These are phyloP conservation scores for Choiromyces venosus DNA, from an alignment of 495 filamentous ascomycete genomes.

Conservation along the genomic window DNA sequence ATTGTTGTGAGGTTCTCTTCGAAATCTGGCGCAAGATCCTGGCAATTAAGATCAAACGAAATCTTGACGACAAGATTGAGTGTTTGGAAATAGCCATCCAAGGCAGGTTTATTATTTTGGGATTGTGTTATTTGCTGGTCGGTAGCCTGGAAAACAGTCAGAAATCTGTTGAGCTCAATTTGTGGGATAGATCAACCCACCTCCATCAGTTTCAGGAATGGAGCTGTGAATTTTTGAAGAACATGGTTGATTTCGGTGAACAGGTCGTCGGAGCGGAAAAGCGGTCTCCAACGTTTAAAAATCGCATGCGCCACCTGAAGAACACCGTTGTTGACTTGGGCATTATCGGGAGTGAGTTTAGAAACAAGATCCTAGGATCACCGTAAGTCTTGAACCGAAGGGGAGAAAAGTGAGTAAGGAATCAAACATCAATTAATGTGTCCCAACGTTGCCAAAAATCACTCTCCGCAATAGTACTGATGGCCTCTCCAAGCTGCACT, in stretches of 20 bases:
- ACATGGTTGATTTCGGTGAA: conserved; percentile 95
- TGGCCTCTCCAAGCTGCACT: conserved; percentile 87
- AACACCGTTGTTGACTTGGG: conserved; percentile 81
- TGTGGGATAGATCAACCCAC: conserved; percentile 46
- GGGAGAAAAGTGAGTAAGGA: not conserved
- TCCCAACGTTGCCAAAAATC: conserved; percentile 97
- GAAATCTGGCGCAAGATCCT: conserved; percentile 90
- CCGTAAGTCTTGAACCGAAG: not conserved
- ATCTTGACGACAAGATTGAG: conserved; percentile 83
- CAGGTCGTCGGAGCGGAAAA: conserved; percentile 83
- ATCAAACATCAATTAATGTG: conserved; percentile 69
- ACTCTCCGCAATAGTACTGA: conserved; percentile 94
- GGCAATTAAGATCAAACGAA: conserved; percentile 90
- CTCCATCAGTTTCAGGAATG: conserved; percentile 72
- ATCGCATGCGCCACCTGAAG: conserved; percentile 97
- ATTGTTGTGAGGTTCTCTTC: conserved; percentile 68
- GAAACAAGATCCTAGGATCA: conserved; percentile 70
- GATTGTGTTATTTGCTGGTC: conserved; percentile 72
- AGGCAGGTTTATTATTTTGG: conserved; percentile 61
- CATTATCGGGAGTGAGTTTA: conserved; percentile 69
- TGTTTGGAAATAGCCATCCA: conserved; percentile 71
- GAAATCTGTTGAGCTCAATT: not conserved
- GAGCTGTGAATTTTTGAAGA: conserved; percentile 67
- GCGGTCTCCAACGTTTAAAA: conserved; percentile 89
- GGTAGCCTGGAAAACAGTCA: conserved; percentile 45